Base-by-base conservation (phyloP, 2,329 filamentous ascomycete genomes). In the Cercospora janseana region DNA sequence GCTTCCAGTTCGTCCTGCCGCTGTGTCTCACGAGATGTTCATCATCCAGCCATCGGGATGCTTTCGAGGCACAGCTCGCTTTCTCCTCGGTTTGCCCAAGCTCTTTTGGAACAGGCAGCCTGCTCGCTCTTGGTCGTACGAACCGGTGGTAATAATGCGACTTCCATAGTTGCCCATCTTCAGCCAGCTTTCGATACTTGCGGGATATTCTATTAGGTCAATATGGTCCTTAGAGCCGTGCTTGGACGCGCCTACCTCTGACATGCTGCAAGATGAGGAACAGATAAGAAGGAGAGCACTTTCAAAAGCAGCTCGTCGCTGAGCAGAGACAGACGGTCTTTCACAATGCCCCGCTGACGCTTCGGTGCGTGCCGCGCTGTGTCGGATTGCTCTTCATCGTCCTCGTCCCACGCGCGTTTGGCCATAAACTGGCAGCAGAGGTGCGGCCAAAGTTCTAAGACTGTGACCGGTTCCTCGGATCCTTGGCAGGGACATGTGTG, bases 151-250 rank as follows among this genome's bases (percentile, higher is more conserved):
- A 95, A 71, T 95, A 98, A 42, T 89, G 81, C 10, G 80, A 79
- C 68, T 92, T 93, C 93, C 93, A 98, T 49, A 97, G 74, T 66
- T 96, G 89, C 0, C 86, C 86, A 68, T 97, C 93, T 47, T 79
- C 78, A 6, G 88, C 79, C 13, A 97, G 78, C 29, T 76, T 76
- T 60, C 83, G 77, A 64, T 95, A 86, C 52, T 87, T 88, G 46
- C 73, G 81, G 2, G 89, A 96, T n/a, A 91, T 77, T 47, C 82
- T 78, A 73, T 4, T 77, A 73, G 27, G 80, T 75, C 47, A 68
- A 67, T 56, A 51, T 70, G 10, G n/a, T n/a, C n/a, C n/a, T n/a
- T n/a, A n/a, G n/a, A n/a, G n/a, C n/a, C 21, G 20, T 26, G 21
- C 21, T 21, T 12, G 12, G 18, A 12, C 21, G 1, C 41, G 55